Evolutionary conservation across 2,329 filamentous ascomycete genomes (phyloP).

Genomic region (Graphium sp.): DNA sequence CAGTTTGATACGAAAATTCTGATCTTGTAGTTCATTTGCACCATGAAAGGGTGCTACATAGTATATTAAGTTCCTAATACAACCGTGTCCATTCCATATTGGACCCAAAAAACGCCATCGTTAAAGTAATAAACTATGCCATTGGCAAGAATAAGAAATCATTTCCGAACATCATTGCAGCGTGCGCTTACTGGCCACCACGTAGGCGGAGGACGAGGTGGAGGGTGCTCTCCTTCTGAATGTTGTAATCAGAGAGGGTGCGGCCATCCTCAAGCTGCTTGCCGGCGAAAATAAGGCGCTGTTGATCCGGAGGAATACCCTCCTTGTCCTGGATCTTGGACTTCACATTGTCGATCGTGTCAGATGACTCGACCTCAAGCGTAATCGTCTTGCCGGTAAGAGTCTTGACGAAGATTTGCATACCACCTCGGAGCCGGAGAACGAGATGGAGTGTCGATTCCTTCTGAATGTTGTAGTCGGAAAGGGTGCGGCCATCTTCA

Average conservation of each 20-base stretch:
- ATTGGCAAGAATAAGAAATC: no score
- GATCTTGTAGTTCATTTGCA: no score
- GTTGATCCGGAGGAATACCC: conserved; percentile 87
- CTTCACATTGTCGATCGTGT: conserved; percentile 92
- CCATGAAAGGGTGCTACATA: no score
- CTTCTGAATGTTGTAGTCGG: conserved; percentile 96
- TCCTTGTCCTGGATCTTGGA: conserved; percentile 86
- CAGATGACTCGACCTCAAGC: conserved; percentile 72
- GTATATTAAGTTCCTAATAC: neutral
- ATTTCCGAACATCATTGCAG: neutral
- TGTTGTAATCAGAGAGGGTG: conserved; percentile 89
- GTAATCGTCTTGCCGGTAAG: conserved; percentile 90
- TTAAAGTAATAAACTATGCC: conserved; percentile 2
- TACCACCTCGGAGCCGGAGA: conserved; percentile 67
- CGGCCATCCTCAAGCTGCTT: conserved; percentile 90
- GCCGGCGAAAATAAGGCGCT: conserved; percentile 83
- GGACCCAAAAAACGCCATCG: neutral
- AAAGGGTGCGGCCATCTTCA: conserved; percentile 79
- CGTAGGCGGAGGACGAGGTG: conserved; percentile 68
- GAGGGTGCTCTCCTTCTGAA: conserved; percentile 78
- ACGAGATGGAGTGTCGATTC: conserved; percentile 71
- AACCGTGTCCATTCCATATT: neutral
- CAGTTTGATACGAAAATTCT: conserved; percentile 4
- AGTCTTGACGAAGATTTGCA: conserved; percentile 82
- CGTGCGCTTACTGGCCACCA: conserved; percentile 30